phyloP scores from a whole-genome alignment of 352 stramenopile species.

The Phytophthora fragariaefolia region DNA sequence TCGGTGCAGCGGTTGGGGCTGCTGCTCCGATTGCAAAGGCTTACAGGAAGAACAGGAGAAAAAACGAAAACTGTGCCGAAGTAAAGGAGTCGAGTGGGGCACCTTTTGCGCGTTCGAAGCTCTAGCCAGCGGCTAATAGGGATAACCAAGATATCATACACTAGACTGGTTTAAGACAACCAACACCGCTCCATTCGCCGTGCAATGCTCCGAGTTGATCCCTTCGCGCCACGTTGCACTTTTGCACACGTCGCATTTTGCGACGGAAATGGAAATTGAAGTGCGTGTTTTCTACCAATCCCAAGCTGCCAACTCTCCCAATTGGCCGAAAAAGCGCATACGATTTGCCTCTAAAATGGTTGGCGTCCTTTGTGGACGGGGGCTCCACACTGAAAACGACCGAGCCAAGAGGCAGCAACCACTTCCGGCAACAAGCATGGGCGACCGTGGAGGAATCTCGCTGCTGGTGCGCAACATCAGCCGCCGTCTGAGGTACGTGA shows the following conservation, averaged over 20 bases:
- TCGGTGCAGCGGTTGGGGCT: not conserved
- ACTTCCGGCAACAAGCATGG: constrained; percentile 27
- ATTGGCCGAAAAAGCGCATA: constrained; percentile 21
- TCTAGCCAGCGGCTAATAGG: too few relatives aligned
- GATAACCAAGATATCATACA: too few relatives aligned
- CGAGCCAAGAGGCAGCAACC: constrained; percentile 26
- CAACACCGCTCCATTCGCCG: too few relatives aligned
- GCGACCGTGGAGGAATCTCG: constrained; percentile 86
- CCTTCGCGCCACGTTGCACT: not conserved
- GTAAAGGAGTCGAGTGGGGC: too few relatives aligned
- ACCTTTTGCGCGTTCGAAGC: too few relatives aligned
- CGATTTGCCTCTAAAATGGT: constrained; percentile 34
- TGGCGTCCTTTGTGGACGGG: constrained; percentile 21
- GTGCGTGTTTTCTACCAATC: constrained; percentile 26
- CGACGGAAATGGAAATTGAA: constrained; percentile 23
- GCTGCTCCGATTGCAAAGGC: not conserved
- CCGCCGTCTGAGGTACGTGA: constrained; percentile 77
- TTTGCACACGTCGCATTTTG: constrained; percentile 17
- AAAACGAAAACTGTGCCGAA: too few relatives aligned
- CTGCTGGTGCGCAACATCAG: constrained; percentile 95
- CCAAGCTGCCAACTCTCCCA: not conserved
- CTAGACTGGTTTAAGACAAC: too few relatives aligned
- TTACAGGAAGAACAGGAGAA: too few relatives aligned
- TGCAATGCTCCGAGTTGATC: not conserved
- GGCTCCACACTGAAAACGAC: constrained; percentile 32